Evolutionary conservation across 352 stramenopile genomes (phyloP).

Genomic region (Globisporangium perplexum): DNA sequence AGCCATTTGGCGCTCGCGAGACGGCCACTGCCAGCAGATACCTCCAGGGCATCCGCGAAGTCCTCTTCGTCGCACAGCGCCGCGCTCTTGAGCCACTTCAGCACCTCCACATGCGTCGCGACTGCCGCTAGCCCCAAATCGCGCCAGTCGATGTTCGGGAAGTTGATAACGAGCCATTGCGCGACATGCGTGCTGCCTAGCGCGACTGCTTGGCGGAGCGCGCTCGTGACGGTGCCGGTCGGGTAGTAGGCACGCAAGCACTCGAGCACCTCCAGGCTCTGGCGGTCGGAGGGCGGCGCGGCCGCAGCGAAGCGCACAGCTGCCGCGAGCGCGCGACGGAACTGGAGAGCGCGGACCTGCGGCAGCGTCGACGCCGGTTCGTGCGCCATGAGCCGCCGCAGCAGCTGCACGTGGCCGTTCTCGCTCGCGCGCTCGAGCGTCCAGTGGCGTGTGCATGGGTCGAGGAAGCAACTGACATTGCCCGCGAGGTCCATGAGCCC

Average conservation of each 20-base stretch:
- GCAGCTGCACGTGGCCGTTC: slow-evolving; percentile 1
- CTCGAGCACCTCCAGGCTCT: neutral
- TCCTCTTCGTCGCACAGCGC: neutral
- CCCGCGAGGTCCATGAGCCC: neutral
- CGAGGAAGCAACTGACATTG: neutral
- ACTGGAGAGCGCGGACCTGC: neutral
- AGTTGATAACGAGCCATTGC: neutral
- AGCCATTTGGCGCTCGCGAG: slow-evolving; percentile 1
- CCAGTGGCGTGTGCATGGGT: neutral
- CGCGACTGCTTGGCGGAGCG: neutral
- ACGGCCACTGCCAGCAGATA: neutral
- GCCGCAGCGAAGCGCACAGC: neutral
- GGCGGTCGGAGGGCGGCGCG: neutral
- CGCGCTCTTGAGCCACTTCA: neutral
- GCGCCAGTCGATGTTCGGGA: neutral
- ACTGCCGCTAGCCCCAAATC: neutral
- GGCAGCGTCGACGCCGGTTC: neutral
- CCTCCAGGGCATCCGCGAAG: neutral
- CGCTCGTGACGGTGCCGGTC: neutral
- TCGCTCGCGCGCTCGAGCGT: slow-evolving; percentile 3
- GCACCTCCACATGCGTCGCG: neutral
- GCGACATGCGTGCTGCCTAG: neutral
- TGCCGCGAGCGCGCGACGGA: neutral
- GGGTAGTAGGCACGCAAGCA: neutral
- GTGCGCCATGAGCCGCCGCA: neutral